phyloP scores from a whole-genome alignment of 2,329 filamentous ascomycete species.

The Fusarium sp. region DNA sequence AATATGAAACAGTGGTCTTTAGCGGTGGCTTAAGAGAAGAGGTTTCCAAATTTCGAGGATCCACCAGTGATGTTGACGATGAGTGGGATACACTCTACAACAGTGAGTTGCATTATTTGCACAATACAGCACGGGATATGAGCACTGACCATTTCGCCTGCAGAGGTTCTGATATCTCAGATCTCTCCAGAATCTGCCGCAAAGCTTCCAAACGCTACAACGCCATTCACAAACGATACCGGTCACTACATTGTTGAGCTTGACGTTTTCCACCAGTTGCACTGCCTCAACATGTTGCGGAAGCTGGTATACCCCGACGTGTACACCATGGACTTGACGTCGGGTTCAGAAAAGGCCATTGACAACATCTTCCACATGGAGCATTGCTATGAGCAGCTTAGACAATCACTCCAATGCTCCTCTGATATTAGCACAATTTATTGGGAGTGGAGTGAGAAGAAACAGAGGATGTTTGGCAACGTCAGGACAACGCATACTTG shows the following conservation, averaged over 20 bases:
- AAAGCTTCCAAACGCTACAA: conserved; percentile 11
- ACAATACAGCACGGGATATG: too few species aligned
- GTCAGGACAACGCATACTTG: conserved; percentile 16
- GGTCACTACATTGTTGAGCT: conserved; percentile 17
- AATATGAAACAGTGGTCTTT: conserved; percentile 13
- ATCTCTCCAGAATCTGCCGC: conserved; percentile 1
- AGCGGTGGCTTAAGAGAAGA: conserved; percentile 12
- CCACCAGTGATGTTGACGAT: conserved; percentile 7
- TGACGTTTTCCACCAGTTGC: conserved; percentile 16
- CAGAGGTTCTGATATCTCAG: conserved; percentile 14
- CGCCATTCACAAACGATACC: conserved; percentile 18
- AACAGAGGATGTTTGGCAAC: conserved; percentile 15
- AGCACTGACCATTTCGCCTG: not conserved
- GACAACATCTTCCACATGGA: conserved; percentile 22
- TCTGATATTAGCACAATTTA: conserved; percentile 12
- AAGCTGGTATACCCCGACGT: conserved; percentile 13
- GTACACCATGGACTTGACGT: conserved; percentile 9
- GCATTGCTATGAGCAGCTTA: conserved; percentile 17
- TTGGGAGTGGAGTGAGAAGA: conserved; percentile 20
- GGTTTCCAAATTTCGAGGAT: conserved; percentile 8
- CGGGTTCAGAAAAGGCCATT: conserved; percentile 8
- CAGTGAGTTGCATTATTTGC: not conserved
- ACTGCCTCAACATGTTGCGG: conserved; percentile 15
- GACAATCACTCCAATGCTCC: conserved; percentile 15
- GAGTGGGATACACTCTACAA: conserved; percentile 15